Percentiles rank a stretch among this genome's conserved stretches.
These are phyloP conservation scores for Penicillium coffeae DNA, from an alignment of 495 filamentous ascomycete species.

Conservation along the genomic window DNA sequence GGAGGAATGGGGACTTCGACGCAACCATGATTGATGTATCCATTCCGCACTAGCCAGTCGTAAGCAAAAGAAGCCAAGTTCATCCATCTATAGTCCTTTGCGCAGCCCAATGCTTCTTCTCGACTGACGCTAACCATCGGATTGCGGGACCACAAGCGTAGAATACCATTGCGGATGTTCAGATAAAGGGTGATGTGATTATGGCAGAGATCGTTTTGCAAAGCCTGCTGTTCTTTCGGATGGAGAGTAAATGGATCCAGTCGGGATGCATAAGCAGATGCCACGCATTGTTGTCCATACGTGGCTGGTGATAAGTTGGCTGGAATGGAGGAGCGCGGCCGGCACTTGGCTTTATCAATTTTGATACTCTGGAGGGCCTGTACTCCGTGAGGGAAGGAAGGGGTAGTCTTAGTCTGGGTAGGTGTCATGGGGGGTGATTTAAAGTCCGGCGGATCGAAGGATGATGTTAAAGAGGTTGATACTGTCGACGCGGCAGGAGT, in stretches of 20 bases:
- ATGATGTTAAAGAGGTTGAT: slow-evolving; percentile 25
- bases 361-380: slow-evolving; percentile 17
- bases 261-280: slow-evolving; percentile 82
- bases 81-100: slow-evolving; percentile 87
- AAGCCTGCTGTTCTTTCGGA: slow-evolving; percentile 73
- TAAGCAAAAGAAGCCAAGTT: slow-evolving; percentile 83
- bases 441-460: slow-evolving; percentile 25
- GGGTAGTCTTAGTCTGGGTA: slow-evolving; percentile 12
- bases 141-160: slow-evolving; percentile 87
- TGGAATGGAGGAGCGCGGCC: slow-evolving; percentile 78
- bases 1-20: slow-evolving; percentile 56
- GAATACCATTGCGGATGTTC: slow-evolving; percentile 93
- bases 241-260: slow-evolving; percentile 88
- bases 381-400: slow-evolving; percentile 8
- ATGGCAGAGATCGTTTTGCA: slow-evolving; percentile 78
- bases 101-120: slow-evolving; percentile 90
- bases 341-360: slow-evolving; percentile 30
- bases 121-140: slow-evolving; percentile 79
- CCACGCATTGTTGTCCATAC: slow-evolving; percentile 83
- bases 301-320: slow-evolving; percentile 63
- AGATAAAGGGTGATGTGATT: slow-evolving; percentile 93
- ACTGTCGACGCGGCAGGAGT: slow-evolving; percentile 29
- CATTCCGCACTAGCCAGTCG: slow-evolving; percentile 84
- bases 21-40: slow-evolving; percentile 97
- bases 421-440: slow-evolving; percentile 27